phyloP scores from a whole-genome alignment of 2,329 filamentous ascomycete genomes.

The Penicillium sp. region DNA sequence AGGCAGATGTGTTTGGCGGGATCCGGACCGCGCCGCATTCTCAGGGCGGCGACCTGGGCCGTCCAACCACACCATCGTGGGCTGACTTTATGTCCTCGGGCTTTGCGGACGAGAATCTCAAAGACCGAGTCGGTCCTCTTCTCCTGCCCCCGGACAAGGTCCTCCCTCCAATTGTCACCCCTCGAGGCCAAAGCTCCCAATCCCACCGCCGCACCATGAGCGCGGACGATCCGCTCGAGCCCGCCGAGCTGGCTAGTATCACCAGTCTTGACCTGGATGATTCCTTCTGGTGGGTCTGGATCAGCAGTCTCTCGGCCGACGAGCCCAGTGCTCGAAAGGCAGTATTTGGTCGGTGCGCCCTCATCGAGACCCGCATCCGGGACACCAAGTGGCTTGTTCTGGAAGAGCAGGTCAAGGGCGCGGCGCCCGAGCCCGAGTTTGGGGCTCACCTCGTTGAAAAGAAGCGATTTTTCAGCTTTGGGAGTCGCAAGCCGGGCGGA shows the following conservation, averaged over 20 bases:
- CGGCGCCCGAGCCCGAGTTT: constrained; percentile 73
- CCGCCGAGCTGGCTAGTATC: constrained; percentile 91
- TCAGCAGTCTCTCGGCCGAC: constrained; percentile 87
- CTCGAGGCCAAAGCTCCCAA: constrained; percentile 75
- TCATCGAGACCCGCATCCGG: constrained; percentile 80
- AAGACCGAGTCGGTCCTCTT: constrained; percentile 55
- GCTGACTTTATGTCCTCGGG: constrained; percentile 94
- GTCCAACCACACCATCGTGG: constrained; percentile 95
- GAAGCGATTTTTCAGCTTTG: constrained; percentile 85
- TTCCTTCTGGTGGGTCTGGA: constrained; percentile 99
- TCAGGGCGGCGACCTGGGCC: constrained; percentile 58
- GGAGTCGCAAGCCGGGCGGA: constrained; percentile 57
- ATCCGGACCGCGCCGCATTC: constrained; percentile 63
- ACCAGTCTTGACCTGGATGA: constrained; percentile 81
- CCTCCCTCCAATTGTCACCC: constrained; percentile 70
- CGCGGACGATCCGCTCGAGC: constrained; percentile 64
- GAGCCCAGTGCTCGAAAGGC: constrained; percentile 81
- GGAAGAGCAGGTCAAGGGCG: constrained; percentile 93
- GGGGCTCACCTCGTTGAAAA: constrained; percentile 92
- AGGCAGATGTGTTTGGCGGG: constrained; percentile 41
- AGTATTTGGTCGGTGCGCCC: constrained; percentile 86
- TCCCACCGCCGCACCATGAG: constrained; percentile 72
- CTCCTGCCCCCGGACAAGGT: constrained; percentile 88
- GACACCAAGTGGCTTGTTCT: constrained; percentile 86
- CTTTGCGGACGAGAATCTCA: constrained; percentile 70